A percentile compares a stretch with the other conserved stretches of the same genome.
Conservation (phyloP, 2,329 filamentous ascomycete species). For the Beauveria pseudobassiana region DNA sequence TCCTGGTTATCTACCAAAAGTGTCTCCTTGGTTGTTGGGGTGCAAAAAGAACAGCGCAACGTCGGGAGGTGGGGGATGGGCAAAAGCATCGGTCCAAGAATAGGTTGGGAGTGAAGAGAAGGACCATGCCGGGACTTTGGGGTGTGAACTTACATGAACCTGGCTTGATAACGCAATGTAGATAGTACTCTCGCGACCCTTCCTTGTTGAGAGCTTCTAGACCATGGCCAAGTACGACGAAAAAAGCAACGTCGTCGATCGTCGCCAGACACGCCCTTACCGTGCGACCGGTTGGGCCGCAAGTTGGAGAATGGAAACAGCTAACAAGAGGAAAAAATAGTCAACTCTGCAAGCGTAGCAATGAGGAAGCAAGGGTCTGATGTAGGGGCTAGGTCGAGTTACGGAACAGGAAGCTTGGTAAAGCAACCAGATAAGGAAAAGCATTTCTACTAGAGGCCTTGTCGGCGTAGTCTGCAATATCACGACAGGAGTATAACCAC, state of each 20-base stretch:
- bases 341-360: neutral
- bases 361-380: neutral
- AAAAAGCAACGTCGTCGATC: neutral
- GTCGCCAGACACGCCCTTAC: neutral
- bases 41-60: too few relatives aligned
- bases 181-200: neutral
- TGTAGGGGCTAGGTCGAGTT: neutral
- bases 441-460: neutral
- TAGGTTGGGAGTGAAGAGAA: too few relatives aligned
- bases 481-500: neutral
- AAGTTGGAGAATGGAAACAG: neutral
- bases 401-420: neutral
- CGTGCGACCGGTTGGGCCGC: neutral
- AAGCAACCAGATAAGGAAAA: neutral
- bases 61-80: too few relatives aligned
- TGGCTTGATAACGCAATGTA: neutral
- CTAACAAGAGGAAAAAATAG: too few relatives aligned
- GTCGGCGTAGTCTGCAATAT: constrained; percentile 6
- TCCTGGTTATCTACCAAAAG: neutral
- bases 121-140: neutral
- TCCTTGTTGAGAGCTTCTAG: neutral
- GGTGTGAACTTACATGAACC: neutral
- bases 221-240: neutral
- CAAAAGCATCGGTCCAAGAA: neutral
- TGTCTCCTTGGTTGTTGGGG: neutral